Percentiles rank a stretch among this genome's conserved stretches.
These are phyloP conservation scores for Gyromitra esculenta DNA, from an alignment of 2,329 filamentous ascomycete genomes.

Conservation along the genomic window DNA sequence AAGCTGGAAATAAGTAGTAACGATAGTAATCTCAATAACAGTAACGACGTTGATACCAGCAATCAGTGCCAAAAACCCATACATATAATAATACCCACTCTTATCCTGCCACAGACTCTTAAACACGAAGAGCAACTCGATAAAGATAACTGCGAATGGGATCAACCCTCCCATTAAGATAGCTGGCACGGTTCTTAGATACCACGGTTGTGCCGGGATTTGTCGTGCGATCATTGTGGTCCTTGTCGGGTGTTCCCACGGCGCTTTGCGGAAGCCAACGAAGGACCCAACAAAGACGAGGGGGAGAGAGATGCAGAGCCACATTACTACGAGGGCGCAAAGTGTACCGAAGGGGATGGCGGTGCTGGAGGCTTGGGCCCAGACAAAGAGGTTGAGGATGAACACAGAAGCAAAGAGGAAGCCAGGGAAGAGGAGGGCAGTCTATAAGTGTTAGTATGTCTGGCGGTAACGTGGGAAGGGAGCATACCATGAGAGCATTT, in stretches of 20 bases:
- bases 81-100: slow-evolving; percentile 90
- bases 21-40: slow-evolving; percentile 83
- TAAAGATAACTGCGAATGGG: slow-evolving; percentile 87
- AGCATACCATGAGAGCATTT: slow-evolving; percentile 22
- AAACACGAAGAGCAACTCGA: slow-evolving; percentile 86
- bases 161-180: slow-evolving; percentile 78
- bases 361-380: slow-evolving; percentile 60
- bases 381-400: slow-evolving; percentile 50
- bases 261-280: slow-evolving; percentile 74
- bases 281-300: slow-evolving; percentile 83
- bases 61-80: slow-evolving; percentile 82
- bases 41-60: slow-evolving; percentile 77
- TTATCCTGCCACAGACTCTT: slow-evolving; percentile 91
- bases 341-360: slow-evolving; percentile 66
- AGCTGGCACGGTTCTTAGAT: slow-evolving; percentile 71
- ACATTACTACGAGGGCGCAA: slow-evolving; percentile 76
- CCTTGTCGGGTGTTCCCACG: slow-evolving; percentile 85
- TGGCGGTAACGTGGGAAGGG: slow-evolving; percentile 9
- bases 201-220: slow-evolving; percentile 80
- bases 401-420: slow-evolving; percentile 53
- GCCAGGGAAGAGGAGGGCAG: slow-evolving; percentile 42
- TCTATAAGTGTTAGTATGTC: slow-evolving; percentile 3
- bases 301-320: slow-evolving; percentile 86
- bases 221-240: slow-evolving; percentile 76
- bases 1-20: slow-evolving; percentile 82